phyloP scores from a whole-genome alignment of 2,329 filamentous ascomycete species.

The Fusarium sp. region DNA sequence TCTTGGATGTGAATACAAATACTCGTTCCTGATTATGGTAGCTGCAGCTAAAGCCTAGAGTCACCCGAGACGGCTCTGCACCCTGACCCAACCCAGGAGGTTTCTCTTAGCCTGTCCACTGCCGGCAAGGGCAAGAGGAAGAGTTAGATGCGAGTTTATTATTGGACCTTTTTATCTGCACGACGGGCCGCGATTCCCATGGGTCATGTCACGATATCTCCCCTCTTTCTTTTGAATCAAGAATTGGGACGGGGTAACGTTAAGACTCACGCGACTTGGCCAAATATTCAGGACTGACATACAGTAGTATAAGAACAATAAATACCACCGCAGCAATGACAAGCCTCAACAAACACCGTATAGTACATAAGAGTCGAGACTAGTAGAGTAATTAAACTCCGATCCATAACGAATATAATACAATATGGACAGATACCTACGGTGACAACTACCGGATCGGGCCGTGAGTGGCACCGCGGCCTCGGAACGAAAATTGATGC shows the following conservation, averaged over 20 bases:
- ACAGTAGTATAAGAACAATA: no score
- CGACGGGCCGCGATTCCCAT: slow-evolving; percentile 36
- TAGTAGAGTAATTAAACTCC: background rate
- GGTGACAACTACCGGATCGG: slow-evolving; percentile 29
- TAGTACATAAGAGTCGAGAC: background rate
- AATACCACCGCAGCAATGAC: no score
- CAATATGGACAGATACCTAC: background rate
- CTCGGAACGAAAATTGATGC: slow-evolving; percentile 23
- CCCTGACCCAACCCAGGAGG: slow-evolving; percentile 7
- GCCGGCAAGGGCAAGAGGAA: slow-evolving; percentile 12
- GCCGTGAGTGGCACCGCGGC: slow-evolving; percentile 9
- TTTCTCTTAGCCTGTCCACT: slow-evolving; percentile 17
- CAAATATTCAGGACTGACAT: background rate
- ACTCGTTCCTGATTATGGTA: slow-evolving; percentile 39
- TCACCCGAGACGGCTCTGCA: slow-evolving; percentile 20
- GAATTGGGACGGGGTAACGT: background rate
- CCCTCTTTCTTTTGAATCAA: slow-evolving; percentile 2
- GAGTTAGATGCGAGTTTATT: slow-evolving; percentile 25
- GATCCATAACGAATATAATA: background rate
- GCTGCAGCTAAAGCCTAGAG: slow-evolving; percentile 25
- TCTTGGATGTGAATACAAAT: slow-evolving; percentile 12
- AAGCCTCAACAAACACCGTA: no score
- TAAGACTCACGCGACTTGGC: slow-evolving; percentile 1
- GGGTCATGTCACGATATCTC: background rate
- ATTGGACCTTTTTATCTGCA: slow-evolving; percentile 23